Evolutionary conservation across 495 filamentous ascomycete species (phyloP), one percentile per base, ranked within the genome.

Genomic region (Daldinia concentrica): DNA sequence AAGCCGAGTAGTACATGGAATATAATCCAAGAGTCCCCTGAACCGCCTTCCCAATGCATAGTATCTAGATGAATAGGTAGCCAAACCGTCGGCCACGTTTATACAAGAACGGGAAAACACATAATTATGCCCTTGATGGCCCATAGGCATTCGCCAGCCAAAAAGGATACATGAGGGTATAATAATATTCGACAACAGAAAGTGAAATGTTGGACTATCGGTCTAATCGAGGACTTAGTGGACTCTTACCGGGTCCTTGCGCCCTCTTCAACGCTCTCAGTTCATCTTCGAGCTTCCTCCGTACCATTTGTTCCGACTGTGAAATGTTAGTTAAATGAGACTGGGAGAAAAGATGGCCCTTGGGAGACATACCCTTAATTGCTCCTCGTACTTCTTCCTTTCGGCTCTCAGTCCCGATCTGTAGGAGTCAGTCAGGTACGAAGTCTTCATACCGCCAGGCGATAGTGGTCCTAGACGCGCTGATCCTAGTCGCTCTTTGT

Each of bases 301-400:
- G 78, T 51, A 76, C 75, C 64, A 78, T 77, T 77, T 83, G 82
- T 68, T 85, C 83, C 77, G 82, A 80, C 83, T 85, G 60, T 50
- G 17, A 36, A 22, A 9, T 59, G 65, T 73, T 63, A 73, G 68
- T 45, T 17, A 32, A 66, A 34, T 15, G 34, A 30, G 6, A 11
- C 0, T 30, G 29, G 8, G 15, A 26, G 9, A 14, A 50, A 36
- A 39, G 0, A 39, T 0, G 3, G 37, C 0, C 6, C 2, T 32
- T 7, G 29, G 27, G 4, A 48, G 45, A 82, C 82, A 68, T 74
- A 84, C 83, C 74, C 74, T 83, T 60, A 85, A 32, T 64, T 85
- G 82, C 62, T 84, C 83, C 62, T 85, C 82, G 71, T 82, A 84
- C 68, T 82, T 84, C 80, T 79, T 84, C 74, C 83, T 79, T 75